Percentiles rank a stretch among this genome's conserved stretches.
These are phyloP conservation scores for Termitomyces sp. DNA, from an alignment of 768 basidiomycete species.

Conservation along the genomic window DNA sequence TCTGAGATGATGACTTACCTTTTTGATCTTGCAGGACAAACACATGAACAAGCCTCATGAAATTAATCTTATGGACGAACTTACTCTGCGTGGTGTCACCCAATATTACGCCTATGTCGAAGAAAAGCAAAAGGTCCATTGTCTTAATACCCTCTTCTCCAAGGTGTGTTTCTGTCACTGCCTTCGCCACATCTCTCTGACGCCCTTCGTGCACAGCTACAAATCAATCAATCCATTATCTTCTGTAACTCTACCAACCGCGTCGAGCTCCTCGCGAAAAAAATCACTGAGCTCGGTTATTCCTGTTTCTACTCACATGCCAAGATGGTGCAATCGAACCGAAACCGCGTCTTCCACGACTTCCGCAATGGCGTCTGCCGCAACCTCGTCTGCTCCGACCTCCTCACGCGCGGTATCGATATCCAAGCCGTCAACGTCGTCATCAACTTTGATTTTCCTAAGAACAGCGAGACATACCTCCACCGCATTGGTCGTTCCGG, in stretches of 20 bases:
- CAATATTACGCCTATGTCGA: slow-evolving; percentile 99
- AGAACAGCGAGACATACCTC: slow-evolving; percentile 98
- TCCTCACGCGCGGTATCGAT: slow-evolving; percentile 98
- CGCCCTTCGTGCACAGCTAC: slow-evolving; percentile 55
- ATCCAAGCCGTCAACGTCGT: slow-evolving; percentile 99
- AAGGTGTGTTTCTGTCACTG: slow-evolving; percentile 54
- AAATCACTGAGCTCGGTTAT: slow-evolving; percentile 98
- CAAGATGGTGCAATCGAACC: slow-evolving; percentile 98
- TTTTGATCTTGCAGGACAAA: slow-evolving; percentile 61
- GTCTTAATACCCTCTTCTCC: slow-evolving; percentile 98
- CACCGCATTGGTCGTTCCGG: slow-evolving; percentile 98
- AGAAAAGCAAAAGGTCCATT: slow-evolving; percentile 99
- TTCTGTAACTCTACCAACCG: slow-evolving; percentile 99
- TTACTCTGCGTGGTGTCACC: slow-evolving; percentile 96
- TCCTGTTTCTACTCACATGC: slow-evolving; percentile 99
- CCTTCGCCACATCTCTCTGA: neutral
- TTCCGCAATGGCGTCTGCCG: slow-evolving; percentile 98
- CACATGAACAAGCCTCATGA: slow-evolving; percentile 96
- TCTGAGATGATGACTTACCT: slow-evolving; percentile 7
- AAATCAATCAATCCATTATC: slow-evolving; percentile 99
- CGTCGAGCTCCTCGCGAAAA: slow-evolving; percentile 98
- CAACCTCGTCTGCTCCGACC: slow-evolving; percentile 96
- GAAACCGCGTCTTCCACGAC: slow-evolving; percentile 99
- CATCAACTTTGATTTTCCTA: slow-evolving; percentile 99
- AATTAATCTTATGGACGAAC: slow-evolving; percentile 99